These are phyloP conservation scores for Filosporella fistucella DNA, from an alignment of 495 filamentous ascomycete species.

Conservation along the genomic window DNA sequence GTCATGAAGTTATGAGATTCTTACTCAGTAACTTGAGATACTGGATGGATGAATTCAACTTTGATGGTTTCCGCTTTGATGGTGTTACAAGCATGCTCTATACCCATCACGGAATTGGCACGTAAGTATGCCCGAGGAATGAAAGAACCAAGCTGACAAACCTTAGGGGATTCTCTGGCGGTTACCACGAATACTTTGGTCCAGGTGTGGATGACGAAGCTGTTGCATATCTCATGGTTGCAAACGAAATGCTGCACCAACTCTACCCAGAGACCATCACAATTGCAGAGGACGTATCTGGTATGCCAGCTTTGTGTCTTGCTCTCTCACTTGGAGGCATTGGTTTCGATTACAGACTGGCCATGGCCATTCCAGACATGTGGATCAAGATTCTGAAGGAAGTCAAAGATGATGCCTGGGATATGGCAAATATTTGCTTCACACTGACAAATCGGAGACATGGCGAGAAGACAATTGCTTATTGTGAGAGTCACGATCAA, in stretches of 20 bases:
- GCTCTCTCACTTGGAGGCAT: constrained; percentile 81
- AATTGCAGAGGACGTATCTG: constrained; percentile 94
- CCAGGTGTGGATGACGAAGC: constrained; percentile 89
- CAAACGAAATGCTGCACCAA: constrained; percentile 91
- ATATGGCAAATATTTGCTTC: constrained; percentile 77
- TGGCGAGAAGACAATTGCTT: constrained; percentile 98
- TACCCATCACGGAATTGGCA: constrained; percentile 92
- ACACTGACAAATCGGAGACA: constrained; percentile 90
- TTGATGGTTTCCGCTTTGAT: constrained; percentile 97
- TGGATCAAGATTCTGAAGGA: constrained; percentile 99
- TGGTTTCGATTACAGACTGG: constrained; percentile 95
- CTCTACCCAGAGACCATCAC: constrained; percentile 85
- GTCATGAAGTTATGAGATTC: constrained; percentile 91
- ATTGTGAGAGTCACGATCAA: constrained; percentile 96
- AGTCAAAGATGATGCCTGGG: constrained; percentile 87
- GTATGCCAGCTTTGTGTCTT: constrained; percentile 93
- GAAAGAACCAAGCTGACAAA: constrained; percentile 21
- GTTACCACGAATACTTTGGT: constrained; percentile 98
- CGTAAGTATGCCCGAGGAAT: constrained; percentile 53
- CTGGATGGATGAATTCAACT: constrained; percentile 98
- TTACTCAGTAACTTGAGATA: constrained; percentile 92
- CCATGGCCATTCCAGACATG: constrained; percentile 97
- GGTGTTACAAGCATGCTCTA: constrained; percentile 99
- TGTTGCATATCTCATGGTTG: constrained; percentile 91
- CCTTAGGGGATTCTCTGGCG: constrained; percentile 86